A percentile compares a stretch with the other conserved stretches of the same genome.
Conservation (phyloP, 495 filamentous ascomycete species). For the Glonium stellatum region DNA sequence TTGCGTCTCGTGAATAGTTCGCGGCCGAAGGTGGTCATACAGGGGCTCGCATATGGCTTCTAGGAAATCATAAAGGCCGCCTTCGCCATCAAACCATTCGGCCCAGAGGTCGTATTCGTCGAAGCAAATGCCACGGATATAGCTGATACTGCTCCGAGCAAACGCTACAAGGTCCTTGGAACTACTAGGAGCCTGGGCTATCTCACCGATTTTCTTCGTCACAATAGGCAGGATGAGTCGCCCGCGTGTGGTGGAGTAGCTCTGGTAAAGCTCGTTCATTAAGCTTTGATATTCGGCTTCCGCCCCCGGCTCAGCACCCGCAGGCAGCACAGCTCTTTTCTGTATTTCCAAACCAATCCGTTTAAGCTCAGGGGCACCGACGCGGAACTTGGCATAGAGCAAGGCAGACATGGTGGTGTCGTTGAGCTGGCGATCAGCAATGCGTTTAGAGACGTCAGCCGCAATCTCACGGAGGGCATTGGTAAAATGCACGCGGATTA, state of each 20-base stretch:
- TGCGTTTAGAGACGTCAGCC: constrained; percentile 60
- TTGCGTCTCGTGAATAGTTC: constrained; percentile 64
- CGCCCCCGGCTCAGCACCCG: constrained; percentile 54
- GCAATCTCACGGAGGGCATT: constrained; percentile 61
- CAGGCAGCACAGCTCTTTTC: constrained; percentile 54
- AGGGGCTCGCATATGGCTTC: constrained; percentile 68
- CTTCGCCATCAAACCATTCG: constrained; percentile 67
- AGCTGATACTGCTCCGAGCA: constrained; percentile 62
- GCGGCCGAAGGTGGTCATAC: constrained; percentile 64
- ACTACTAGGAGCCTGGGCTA: constrained; percentile 57
- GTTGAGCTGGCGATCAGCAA: constrained; percentile 63
- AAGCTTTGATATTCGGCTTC: constrained; percentile 61
- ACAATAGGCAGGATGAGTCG: constrained; percentile 48
- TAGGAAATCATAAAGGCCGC: constrained; percentile 62
- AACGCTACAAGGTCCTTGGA: constrained; percentile 63
- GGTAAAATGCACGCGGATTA: constrained; percentile 84
- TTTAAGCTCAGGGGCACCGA: constrained; percentile 60
- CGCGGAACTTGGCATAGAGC: constrained; percentile 70
- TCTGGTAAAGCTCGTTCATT: constrained; percentile 62
- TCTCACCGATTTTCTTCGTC: constrained; percentile 57
- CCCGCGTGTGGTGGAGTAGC: constrained; percentile 52
- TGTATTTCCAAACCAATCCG: constrained; percentile 61
- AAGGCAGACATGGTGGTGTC: constrained; percentile 71
- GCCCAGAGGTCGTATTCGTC: constrained; percentile 70
- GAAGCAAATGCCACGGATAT: constrained; percentile 61